Conservation (phyloP, 495 filamentous ascomycete genomes). For the Penicillium paradoxum region DNA sequence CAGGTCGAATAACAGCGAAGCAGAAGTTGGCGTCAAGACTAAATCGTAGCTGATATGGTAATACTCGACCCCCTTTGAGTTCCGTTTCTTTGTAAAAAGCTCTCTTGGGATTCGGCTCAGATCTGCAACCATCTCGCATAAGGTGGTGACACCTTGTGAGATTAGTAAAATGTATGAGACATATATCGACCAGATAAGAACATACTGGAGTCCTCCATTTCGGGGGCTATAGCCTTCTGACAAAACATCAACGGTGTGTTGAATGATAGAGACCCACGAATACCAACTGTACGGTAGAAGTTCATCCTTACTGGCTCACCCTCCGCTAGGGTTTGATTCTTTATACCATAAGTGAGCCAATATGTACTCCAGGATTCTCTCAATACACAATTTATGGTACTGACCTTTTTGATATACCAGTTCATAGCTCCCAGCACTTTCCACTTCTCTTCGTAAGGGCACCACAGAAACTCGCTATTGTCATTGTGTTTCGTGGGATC, state of each 20-base stretch:
- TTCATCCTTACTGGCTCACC: conserved; percentile 4
- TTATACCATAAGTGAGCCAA: not conserved
- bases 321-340: not conserved
- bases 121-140: conserved; percentile 23
- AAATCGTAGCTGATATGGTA: conserved; percentile 14
- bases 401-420: conserved; percentile 36
- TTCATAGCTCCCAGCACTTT: conserved; percentile 7
- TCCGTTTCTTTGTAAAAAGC: conserved; percentile 16
- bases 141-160: conserved; percentile 3
- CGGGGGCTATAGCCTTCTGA: not conserved
- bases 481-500: conserved; percentile 24
- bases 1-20: conserved; percentile 24
- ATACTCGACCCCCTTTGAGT: conserved; percentile 19
- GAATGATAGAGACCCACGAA: not conserved
- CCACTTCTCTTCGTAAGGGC: conserved; percentile 22
- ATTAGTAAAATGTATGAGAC: not conserved
- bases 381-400: too few relatives aligned
- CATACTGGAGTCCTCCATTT: not conserved
- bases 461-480: not conserved
- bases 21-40: conserved; percentile 22
- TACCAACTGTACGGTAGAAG: not conserved
- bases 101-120: conserved; percentile 20
- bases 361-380: too few relatives aligned
- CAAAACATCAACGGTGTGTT: not conserved
- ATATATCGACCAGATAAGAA: not conserved